These are phyloP conservation scores for Candida mesenterica DNA, from an alignment of 1,139 yeast species.

Conservation along the genomic window DNA sequence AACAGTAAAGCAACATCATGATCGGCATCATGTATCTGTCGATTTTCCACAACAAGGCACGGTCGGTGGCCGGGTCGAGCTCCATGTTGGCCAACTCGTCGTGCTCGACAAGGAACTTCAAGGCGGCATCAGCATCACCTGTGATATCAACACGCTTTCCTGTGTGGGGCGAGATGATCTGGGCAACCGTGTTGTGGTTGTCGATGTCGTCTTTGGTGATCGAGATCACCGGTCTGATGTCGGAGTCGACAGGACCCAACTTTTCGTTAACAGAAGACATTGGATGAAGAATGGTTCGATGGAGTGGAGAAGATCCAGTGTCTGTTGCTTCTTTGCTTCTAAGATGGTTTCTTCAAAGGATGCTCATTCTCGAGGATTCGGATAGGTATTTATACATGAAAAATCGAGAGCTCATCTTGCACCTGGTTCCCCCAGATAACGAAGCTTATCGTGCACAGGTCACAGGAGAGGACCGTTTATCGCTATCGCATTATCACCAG, in stretches of 20 bases:
- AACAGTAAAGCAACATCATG: conserved; percentile 53
- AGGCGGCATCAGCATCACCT: conserved; percentile 36
- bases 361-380: too few species aligned
- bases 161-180: conserved; percentile 25
- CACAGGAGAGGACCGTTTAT: too few species aligned
- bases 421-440: too few species aligned
- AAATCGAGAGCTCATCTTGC: too few species aligned
- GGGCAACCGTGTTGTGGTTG: conserved; percentile 24
- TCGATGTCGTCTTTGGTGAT: conserved; percentile 26
- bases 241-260: neutral
- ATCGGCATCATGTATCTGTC: conserved; percentile 57
- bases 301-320: too few species aligned
- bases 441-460: too few species aligned
- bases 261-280: neutral
- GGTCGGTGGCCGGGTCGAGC: conserved; percentile 12
- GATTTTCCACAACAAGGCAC: conserved; percentile 45
- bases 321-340: too few species aligned
- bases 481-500: too few species aligned
- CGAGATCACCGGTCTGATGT: conserved; percentile 14
- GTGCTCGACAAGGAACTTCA: conserved; percentile 23
- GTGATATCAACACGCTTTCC: conserved; percentile 31
- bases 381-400: too few species aligned
- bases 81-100: conserved; percentile 3
- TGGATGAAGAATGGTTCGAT: neutral
- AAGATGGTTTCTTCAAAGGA: too few species aligned